A percentile compares a stretch with the other conserved stretches of the same genome.
Evolutionary conservation across 1,284 basidiomycete genomes (phyloP).

Genomic region (Exobasidium cylindrosporum): DNA sequence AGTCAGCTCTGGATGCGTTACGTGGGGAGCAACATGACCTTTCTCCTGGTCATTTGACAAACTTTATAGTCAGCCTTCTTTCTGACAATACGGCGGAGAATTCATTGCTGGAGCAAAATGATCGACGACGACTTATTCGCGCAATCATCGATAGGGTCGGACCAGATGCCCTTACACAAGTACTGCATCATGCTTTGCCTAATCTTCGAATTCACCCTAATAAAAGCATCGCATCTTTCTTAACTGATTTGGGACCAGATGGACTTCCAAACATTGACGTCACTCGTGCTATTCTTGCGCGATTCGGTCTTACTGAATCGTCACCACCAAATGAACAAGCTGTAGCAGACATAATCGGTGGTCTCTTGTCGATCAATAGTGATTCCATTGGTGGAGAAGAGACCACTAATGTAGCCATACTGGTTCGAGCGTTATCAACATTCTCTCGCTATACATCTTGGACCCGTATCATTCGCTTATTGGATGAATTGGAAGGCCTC

Average conservation of each 20-base stretch:
- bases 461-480: constrained; percentile 55
- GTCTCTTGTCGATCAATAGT: constrained; percentile 36
- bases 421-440: constrained; percentile 24
- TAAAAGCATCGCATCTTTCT: constrained; percentile 15
- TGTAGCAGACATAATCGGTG: constrained; percentile 40
- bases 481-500: constrained; percentile 57
- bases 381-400: constrained; percentile 16
- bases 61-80: constrained; percentile 63
- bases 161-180: constrained; percentile 42
- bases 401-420: constrained; percentile 17
- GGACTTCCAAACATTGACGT: constrained; percentile 32
- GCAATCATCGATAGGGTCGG: constrained; percentile 49
- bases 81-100: constrained; percentile 33
- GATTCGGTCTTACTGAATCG: constrained; percentile 33
- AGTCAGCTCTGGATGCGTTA: constrained; percentile 68
- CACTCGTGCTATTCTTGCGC: constrained; percentile 35
- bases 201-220: constrained; percentile 20
- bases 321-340: constrained; percentile 33
- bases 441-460: constrained; percentile 34
- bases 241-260: constrained; percentile 41
- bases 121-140: constrained; percentile 41
- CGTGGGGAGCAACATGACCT: constrained; percentile 65
- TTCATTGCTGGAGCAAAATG: constrained; percentile 34
- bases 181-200: constrained; percentile 46
- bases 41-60: constrained; percentile 71